Conservation (phyloP, 2,329 filamentous ascomycete genomes). For the Diaporthe velutina region DNA sequence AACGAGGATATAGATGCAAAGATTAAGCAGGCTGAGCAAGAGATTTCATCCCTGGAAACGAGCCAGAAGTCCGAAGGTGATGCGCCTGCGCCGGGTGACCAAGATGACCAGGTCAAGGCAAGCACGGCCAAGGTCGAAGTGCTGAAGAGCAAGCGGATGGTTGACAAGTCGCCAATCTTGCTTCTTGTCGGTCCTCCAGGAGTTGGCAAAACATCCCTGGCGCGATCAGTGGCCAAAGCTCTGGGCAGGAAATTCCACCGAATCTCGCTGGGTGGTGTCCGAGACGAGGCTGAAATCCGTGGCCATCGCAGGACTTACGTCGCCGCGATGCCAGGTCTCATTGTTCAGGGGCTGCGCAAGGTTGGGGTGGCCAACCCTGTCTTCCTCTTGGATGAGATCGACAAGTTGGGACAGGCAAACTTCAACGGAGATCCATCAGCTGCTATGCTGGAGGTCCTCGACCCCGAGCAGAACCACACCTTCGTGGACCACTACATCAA, state of each 20-base stretch:
- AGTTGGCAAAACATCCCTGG: slow-evolving; percentile 95
- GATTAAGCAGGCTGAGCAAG: slow-evolving; percentile 76
- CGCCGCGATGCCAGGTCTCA: slow-evolving; percentile 96
- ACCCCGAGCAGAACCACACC: slow-evolving; percentile 95
- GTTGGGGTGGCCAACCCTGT: slow-evolving; percentile 96
- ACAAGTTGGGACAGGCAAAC: slow-evolving; percentile 93
- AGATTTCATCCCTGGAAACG: slow-evolving; percentile 60
- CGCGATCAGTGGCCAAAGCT: slow-evolving; percentile 91
- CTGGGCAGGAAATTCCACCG: slow-evolving; percentile 96
- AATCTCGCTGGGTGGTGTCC: slow-evolving; percentile 94
- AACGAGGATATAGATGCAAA: slow-evolving; percentile 87
- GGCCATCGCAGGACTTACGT: slow-evolving; percentile 97
- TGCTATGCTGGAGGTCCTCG: slow-evolving; percentile 97
- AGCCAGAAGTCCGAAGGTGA: slow-evolving; percentile 48
- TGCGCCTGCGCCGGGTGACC: not conserved
- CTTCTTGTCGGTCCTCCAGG: slow-evolving; percentile 94
- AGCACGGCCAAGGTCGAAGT: slow-evolving; percentile 77
- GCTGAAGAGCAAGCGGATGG: slow-evolving; percentile 84
- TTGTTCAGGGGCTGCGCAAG: slow-evolving; percentile 94
- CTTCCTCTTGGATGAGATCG: slow-evolving; percentile 95
- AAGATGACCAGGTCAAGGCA: slow-evolving; percentile 54
- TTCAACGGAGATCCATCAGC: slow-evolving; percentile 96
- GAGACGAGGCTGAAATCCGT: slow-evolving; percentile 96
- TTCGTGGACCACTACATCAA: slow-evolving; percentile 98
- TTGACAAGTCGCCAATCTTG: slow-evolving; percentile 96